Evolutionary conservation across 2,329 filamentous ascomycete species (phyloP), one percentile per base, ranked within the genome.

Genomic region (Microcera coccophila): DNA sequence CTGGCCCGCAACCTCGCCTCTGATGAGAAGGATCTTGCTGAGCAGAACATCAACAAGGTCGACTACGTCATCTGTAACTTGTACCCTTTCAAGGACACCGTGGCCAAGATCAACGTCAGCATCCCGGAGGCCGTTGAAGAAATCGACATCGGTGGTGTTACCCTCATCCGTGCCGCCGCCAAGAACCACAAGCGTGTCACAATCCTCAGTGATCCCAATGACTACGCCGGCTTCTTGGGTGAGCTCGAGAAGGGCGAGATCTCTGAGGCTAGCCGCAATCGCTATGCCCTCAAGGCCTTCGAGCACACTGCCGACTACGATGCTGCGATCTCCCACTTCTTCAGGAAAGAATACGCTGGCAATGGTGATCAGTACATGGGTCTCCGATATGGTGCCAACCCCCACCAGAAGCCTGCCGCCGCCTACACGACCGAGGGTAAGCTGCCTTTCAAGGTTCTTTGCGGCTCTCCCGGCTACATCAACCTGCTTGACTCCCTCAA

Each of bases 261-360:
- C 60, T 83, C 85, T 41, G 87, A 95, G 64, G 75, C 81, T 47
- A 94, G 83, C 74, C 84, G 90, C 56, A 90, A 95, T 67, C 74
- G 81, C 44, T 96, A 95, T 64, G 91, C 93, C 19, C 81, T 97
- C 60, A 98, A 98, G 79, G 93, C 93, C 14, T 98, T 98, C 63
- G 89, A 95, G 72, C 93, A 97, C 71, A 98, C 93, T 29, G 90
- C 93, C 53, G 90, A 95, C 67, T 98, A 98, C 68, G 93, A 98
- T 66, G 79, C 82, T 33, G 88, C 93, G 57, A 98, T 98, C 65
- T 85, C 91, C 26, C 87, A 87, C 61, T 98, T 95, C 76, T 98
- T 98, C 82, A 86, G 93, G 65, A 91, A 94, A 77, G 85, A 95
- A 72, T 98, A 97, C 64, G 90, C 93, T 44, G 82, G 83, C 51